phyloP scores from a whole-genome alignment of 257 asterid genomes.

The Gentiana dahurica region DNA sequence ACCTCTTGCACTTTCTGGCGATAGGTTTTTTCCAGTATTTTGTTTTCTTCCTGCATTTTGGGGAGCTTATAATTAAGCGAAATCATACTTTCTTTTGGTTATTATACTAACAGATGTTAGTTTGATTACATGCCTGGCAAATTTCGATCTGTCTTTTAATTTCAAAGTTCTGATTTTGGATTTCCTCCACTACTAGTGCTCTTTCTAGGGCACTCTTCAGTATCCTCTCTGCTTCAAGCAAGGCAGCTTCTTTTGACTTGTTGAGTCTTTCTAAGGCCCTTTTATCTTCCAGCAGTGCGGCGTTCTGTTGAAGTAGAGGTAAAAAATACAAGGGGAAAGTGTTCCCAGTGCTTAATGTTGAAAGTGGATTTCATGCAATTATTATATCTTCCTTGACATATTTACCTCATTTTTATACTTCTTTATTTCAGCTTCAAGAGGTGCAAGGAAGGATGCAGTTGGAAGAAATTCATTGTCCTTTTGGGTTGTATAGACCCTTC shows the following conservation, averaged over 20 bases:
- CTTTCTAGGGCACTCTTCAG: slow-evolving; percentile 69
- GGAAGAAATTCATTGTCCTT: slow-evolving; percentile 61
- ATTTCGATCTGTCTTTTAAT: slow-evolving; percentile 78
- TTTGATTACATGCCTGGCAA: slow-evolving; percentile 38
- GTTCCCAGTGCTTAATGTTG: too few relatives aligned
- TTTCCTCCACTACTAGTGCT: slow-evolving; percentile 75
- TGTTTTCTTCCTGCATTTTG: slow-evolving; percentile 58
- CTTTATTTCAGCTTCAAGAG: slow-evolving; percentile 86
- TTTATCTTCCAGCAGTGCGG: slow-evolving; percentile 60
- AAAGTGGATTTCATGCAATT: too few relatives aligned
- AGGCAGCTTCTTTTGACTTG: slow-evolving; percentile 75
- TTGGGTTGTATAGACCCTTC: slow-evolving; percentile 71
- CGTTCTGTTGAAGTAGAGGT: slow-evolving; percentile 30
- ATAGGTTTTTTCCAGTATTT: slow-evolving; percentile 63
- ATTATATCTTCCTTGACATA: background rate
- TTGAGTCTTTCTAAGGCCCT: slow-evolving; percentile 65
- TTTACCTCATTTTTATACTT: slow-evolving; percentile 69
- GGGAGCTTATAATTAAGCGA: slow-evolving; percentile 1
- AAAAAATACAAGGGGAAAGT: background rate
- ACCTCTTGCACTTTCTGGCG: slow-evolving; percentile 73
- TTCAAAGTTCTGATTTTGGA: slow-evolving; percentile 69
- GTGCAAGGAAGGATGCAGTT: slow-evolving; percentile 63
- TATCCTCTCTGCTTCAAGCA: slow-evolving; percentile 74
- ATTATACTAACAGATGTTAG: background rate
- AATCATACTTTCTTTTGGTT: background rate